Evolutionary conservation across 2,329 filamentous ascomycete genomes (phyloP).

Genomic region (Grosmannia clavigera): DNA sequence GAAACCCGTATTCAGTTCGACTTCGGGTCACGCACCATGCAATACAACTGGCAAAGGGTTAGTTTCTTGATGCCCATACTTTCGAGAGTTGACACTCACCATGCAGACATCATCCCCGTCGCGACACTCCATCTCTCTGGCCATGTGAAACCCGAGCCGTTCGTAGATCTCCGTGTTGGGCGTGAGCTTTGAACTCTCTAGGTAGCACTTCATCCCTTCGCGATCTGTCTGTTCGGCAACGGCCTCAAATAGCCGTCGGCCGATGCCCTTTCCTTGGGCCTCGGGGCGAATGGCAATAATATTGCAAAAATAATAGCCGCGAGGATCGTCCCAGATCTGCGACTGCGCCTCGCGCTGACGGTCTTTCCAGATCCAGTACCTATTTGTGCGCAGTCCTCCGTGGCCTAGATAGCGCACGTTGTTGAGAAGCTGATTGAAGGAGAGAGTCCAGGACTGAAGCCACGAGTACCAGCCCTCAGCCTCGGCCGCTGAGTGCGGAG

Average conservation of each 20-base stretch:
- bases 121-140: not conserved
- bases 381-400: not conserved
- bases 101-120: not conserved
- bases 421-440: not conserved
- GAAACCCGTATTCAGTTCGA: not conserved
- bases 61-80: not conserved
- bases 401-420: not conserved
- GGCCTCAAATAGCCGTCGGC: not conserved
- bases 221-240: not conserved
- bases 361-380: slow-evolving; percentile 1
- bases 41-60: not conserved
- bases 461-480: not conserved
- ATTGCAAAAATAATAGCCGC: slow-evolving; percentile 1
- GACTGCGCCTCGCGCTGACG: not conserved
- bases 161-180: not conserved
- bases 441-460: not conserved
- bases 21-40: not conserved
- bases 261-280: not conserved
- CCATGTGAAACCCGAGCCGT: not conserved
- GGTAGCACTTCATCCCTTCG: not conserved
- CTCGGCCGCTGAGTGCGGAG: not conserved
- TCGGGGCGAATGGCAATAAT: not conserved
- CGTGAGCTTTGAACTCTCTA: not conserved
- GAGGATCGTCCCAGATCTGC: not conserved
- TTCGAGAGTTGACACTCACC: not conserved